Evolutionary conservation across 2,329 filamentous ascomycete species (phyloP).

Genomic region (Xylariaceae sp.): DNA sequence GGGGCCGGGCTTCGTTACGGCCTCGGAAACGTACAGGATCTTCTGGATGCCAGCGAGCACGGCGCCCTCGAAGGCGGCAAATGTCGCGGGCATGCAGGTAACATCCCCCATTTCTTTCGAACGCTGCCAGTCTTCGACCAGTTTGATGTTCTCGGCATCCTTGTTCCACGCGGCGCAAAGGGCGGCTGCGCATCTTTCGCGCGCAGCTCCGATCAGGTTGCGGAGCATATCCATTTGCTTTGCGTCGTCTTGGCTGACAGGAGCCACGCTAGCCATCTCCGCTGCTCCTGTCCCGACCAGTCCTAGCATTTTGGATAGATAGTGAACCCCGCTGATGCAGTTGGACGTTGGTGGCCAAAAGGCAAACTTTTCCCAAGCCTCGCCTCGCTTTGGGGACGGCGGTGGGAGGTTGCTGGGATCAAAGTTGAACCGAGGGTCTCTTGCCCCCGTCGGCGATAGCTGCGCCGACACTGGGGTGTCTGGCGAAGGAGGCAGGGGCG

Average conservation of each 20-base stretch:
- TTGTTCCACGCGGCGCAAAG: constrained; percentile 88
- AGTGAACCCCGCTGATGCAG: constrained; percentile 85
- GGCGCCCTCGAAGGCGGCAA: constrained; percentile 77
- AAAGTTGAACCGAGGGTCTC: constrained; percentile 73
- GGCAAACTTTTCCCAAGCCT: constrained; percentile 86
- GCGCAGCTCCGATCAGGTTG: constrained; percentile 66
- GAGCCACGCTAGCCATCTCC: constrained; percentile 72
- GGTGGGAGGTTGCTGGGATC: constrained; percentile 72
- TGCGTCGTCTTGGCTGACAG: constrained; percentile 52
- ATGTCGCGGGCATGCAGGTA: constrained; percentile 84
- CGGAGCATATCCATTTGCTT: constrained; percentile 67
- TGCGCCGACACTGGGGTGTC: constrained; percentile 56
- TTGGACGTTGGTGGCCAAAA: constrained; percentile 96
- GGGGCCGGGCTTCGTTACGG: constrained; percentile 66
- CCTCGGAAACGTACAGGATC: constrained; percentile 88
- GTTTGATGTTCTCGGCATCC: constrained; percentile 88
- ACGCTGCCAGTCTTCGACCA: constrained; percentile 89
- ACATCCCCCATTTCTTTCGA: constrained; percentile 76
- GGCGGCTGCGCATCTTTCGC: constrained; percentile 80
- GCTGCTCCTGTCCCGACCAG: constrained; percentile 82
- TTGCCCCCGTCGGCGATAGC: constrained; percentile 51
- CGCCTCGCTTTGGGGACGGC: constrained; percentile 70
- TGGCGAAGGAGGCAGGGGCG: constrained; percentile 67
- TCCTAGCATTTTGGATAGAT: constrained; percentile 74
- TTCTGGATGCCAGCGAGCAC: constrained; percentile 86